These are phyloP conservation scores for Parietaria judaica DNA, from an alignment of 306 rosid genomes.

Conservation along the genomic window DNA sequence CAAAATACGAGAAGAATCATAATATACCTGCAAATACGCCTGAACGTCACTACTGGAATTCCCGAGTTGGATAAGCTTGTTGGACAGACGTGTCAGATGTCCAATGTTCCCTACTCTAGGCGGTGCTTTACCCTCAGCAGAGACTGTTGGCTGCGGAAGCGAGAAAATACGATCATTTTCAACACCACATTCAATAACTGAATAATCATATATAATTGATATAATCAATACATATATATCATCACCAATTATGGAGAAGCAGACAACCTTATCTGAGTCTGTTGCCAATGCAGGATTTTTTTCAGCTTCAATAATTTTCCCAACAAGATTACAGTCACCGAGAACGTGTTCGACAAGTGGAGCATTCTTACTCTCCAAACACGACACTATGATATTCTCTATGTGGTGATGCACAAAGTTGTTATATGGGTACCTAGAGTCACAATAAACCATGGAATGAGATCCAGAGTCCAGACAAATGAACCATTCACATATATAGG, in stretches of 20 bases:
- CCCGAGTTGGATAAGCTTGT: constrained; percentile 75
- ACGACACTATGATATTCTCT: constrained; percentile 67
- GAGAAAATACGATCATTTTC: constrained; percentile 18
- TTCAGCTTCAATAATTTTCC: constrained; percentile 70
- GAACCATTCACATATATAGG: constrained; percentile 12
- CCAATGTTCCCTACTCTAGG: constrained; percentile 92
- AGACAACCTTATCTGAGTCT: constrained; percentile 52
- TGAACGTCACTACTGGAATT: constrained; percentile 57
- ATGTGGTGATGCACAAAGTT: constrained; percentile 92
- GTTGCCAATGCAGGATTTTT: constrained; percentile 49
- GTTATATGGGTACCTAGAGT: constrained; percentile 83
- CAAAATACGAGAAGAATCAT: constrained; percentile 4
- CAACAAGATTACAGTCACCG: constrained; percentile 65
- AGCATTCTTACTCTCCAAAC: constrained; percentile 86
- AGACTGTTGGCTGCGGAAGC: constrained; percentile 74
- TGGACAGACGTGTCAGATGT: constrained; percentile 84
- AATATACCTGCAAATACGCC: constrained; percentile 60
- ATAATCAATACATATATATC: constrained; percentile 1
- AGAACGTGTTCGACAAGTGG: constrained; percentile 69
- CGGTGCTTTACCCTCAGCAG: constrained; percentile 58
- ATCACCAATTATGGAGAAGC: not conserved
- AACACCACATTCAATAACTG: constrained; percentile 1
- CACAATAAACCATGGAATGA: constrained; percentile 23
- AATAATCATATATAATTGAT: not conserved
- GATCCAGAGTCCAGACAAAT: constrained; percentile 16